phyloP scores from a whole-genome alignment of 306 rosid genomes.

The Elaeagnus macrophylla region DNA sequence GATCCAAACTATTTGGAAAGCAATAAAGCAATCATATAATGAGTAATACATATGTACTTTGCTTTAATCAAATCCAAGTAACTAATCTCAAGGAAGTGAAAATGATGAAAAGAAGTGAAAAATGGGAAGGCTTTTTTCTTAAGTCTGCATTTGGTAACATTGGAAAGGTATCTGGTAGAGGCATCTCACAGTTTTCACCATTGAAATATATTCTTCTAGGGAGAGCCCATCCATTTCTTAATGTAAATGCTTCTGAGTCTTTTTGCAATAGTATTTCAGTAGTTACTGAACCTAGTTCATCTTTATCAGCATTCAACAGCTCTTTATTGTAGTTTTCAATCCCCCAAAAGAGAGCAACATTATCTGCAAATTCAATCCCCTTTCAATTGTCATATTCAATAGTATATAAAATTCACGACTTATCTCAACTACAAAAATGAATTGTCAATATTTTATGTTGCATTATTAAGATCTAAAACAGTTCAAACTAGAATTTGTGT shows the following conservation, averaged over 20 bases:
- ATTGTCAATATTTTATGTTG: not conserved
- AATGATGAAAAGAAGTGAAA: slow-evolving; percentile 6
- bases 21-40: no score
- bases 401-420: not conserved
- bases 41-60: no score
- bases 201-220: slow-evolving; percentile 73
- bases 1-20: no score
- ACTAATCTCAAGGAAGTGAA: slow-evolving; percentile 7
- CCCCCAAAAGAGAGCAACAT: slow-evolving; percentile 71
- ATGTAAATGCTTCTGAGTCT: slow-evolving; percentile 44
- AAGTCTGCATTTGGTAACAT: slow-evolving; percentile 44
- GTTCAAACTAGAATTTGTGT: no score
- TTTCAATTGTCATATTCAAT: no score
- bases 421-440: not conserved
- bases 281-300: slow-evolving; percentile 34
- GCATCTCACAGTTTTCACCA: slow-evolving; percentile 67
- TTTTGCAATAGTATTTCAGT: slow-evolving; percentile 55
- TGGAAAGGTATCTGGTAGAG: slow-evolving; percentile 57
- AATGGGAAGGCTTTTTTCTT: slow-evolving; percentile 7
- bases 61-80: no score
- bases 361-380: slow-evolving; percentile 54
- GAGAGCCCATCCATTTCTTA: slow-evolving; percentile 67
- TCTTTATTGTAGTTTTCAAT: slow-evolving; percentile 44
- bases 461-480: no score
- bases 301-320: slow-evolving; percentile 30